A percentile compares a stretch with the other conserved stretches of the same genome.
These are phyloP conservation scores for carrot (Daucus carota) DNA, from an alignment of 129 eudicot species.

Conservation along the genomic window DH1_v3.0 NC_030381.2:30295501-30296000, in stretches of 20 bases:
- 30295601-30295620: neutral
- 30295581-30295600: too few relatives aligned
- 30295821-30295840: too few relatives aligned
- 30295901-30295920: neutral
- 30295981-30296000: neutral
- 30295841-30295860: too few relatives aligned
- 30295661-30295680: too few relatives aligned
- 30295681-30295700: too few relatives aligned
- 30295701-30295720: too few relatives aligned
- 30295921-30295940: neutral
- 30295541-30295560: neutral
- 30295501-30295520: slow-evolving; percentile 29
- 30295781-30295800: too few relatives aligned
- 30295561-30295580: neutral
- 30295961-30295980: neutral
- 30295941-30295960: neutral
- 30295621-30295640: neutral
- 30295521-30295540: slow-evolving; percentile 6
- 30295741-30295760: too few relatives aligned
- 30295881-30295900: neutral
- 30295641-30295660: too few relatives aligned
- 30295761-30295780: too few relatives aligned
- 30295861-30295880: neutral
- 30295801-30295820: too few relatives aligned
- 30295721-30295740: too few relatives aligned